Conservation (phyloP, 23 red algal species). For the Gracilaria vermiculophylla region DNA sequence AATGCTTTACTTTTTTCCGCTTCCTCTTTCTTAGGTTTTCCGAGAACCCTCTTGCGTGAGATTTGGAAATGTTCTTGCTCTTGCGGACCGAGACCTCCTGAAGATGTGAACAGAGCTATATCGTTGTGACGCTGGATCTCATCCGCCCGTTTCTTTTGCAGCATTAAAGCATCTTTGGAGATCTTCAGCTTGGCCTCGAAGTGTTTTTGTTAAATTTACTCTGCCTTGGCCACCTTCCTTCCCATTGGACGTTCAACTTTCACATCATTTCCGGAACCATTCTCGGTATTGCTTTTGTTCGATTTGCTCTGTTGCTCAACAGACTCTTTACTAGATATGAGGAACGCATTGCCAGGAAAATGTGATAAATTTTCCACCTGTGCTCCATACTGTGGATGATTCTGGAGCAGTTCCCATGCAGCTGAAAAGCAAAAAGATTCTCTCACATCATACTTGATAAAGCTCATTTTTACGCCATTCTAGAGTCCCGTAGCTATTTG, state of each 20-base stretch:
- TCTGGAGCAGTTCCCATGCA: neutral
- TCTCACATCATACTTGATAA: neutral
- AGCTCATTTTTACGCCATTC: neutral
- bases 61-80: neutral
- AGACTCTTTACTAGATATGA: too few relatives aligned
- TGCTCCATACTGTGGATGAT: neutral
- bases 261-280: too few relatives aligned
- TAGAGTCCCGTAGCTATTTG: neutral
- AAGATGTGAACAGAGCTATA: neutral
- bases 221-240: neutral
- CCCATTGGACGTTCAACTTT: neutral
- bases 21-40: neutral
- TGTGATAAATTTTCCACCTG: neutral
- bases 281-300: too few relatives aligned
- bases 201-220: neutral
- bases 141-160: neutral
- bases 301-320: too few relatives aligned
- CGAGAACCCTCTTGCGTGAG: neutral
- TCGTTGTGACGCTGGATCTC: neutral
- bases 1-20: too few relatives aligned
- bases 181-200: neutral
- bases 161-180: neutral
- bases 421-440: neutral
- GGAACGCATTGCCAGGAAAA: too few relatives aligned
- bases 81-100: neutral